A percentile compares a stretch with the other conserved stretches of the same genome.
Evolutionary conservation across 768 basidiomycete species (phyloP).

Genomic region (Boletus huronensis): DNA sequence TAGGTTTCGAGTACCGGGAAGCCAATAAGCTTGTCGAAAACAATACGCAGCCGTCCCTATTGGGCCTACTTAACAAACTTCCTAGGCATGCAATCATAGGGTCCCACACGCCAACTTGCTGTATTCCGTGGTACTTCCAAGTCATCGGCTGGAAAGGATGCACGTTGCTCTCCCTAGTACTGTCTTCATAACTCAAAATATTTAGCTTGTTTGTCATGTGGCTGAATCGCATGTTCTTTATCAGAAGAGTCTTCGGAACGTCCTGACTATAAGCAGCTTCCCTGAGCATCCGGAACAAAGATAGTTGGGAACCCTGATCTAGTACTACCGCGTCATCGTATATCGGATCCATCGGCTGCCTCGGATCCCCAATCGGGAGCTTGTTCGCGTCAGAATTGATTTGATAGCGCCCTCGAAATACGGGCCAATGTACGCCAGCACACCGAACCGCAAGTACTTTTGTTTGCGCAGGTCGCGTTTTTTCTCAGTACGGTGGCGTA

Average conservation of each 20-base stretch:
- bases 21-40: slow-evolving; percentile 26
- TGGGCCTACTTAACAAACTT: slow-evolving; percentile 22
- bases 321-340: slow-evolving; percentile 17
- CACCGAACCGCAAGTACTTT: slow-evolving; percentile 2
- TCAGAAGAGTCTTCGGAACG: slow-evolving; percentile 23
- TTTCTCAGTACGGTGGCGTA: slow-evolving; percentile 8
- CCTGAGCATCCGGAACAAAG: slow-evolving; percentile 26
- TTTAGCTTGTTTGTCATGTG: slow-evolving; percentile 29
- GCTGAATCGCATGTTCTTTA: slow-evolving; percentile 26
- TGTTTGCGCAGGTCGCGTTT: background rate
- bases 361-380: slow-evolving; percentile 5
- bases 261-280: slow-evolving; percentile 24
- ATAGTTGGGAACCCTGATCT: slow-evolving; percentile 24
- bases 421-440: background rate
- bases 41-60: slow-evolving; percentile 29
- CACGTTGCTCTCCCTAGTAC: slow-evolving; percentile 19
- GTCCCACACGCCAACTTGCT: slow-evolving; percentile 28
- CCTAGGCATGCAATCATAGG: slow-evolving; percentile 20
- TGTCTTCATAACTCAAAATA: slow-evolving; percentile 13
- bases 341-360: slow-evolving; percentile 21
- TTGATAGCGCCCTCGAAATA: background rate
- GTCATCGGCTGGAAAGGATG: slow-evolving; percentile 7
- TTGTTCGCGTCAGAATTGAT: slow-evolving; percentile 9
- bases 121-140: slow-evolving; percentile 23
- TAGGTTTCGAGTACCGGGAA: slow-evolving; percentile 25